phyloP scores from a whole-genome alignment of 2,329 filamentous ascomycete species.

The Eutypella sp. region DNA sequence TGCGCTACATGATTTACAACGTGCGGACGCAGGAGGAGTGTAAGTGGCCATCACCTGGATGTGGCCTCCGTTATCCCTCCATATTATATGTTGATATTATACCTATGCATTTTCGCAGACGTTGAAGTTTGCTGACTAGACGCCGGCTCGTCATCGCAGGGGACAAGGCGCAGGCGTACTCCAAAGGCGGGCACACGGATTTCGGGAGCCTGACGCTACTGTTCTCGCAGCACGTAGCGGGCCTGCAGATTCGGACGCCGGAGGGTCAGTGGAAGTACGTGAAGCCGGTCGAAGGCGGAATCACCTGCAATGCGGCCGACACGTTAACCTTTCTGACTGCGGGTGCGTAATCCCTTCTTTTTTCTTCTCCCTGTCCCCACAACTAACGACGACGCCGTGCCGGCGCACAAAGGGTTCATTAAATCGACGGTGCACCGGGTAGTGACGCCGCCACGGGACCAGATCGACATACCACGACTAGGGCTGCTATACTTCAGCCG shows the following conservation, averaged over 20 bases:
- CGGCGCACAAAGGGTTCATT: no score
- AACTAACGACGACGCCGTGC: no score
- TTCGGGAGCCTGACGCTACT: conserved; percentile 41
- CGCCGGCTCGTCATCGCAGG: no score
- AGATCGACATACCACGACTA: conserved; percentile 16
- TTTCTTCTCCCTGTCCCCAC: no score
- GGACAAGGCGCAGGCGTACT: conserved; percentile 34
- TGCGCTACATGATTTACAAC: conserved; percentile 25
- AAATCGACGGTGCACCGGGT: no score
- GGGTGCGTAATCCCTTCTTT: no score
- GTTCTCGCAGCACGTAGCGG: conserved; percentile 50
- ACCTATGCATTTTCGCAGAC: no score
- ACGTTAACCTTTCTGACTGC: conserved; percentile 39
- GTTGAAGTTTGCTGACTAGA: no score
- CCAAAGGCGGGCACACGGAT: conserved; percentile 33
- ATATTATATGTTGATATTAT: no score
- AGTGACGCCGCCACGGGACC: conserved; percentile 20
- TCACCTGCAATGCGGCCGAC: conserved; percentile 44
- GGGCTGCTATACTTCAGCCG: conserved; percentile 23
- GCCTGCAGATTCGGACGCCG: conserved; percentile 40
- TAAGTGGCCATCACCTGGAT: conserved; percentile 11
- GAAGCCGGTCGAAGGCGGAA: conserved; percentile 36
- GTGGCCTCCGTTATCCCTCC: no score
- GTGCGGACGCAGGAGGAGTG: conserved; percentile 18
- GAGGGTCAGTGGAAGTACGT: conserved; percentile 41